Evolutionary conservation across 2,329 filamentous ascomycete genomes (phyloP).

Genomic region (Incumbomyces delicatus): DNA sequence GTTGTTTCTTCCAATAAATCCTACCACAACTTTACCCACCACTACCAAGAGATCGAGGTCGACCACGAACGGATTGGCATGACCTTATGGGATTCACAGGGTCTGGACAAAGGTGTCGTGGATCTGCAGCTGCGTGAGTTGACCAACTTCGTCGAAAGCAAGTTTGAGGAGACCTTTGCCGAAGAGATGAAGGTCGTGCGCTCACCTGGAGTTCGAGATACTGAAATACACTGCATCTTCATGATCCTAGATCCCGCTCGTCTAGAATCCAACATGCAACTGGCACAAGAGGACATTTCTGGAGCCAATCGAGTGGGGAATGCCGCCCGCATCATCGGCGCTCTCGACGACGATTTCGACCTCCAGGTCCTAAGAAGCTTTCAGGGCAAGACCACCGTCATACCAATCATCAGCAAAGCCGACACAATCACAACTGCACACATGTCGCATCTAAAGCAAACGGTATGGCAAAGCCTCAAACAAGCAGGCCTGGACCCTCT

Average conservation of each 20-base stretch:
- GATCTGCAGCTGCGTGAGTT: slow-evolving; percentile 91
- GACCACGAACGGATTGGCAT: slow-evolving; percentile 84
- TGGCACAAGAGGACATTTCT: slow-evolving; percentile 50
- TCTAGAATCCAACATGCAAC: slow-evolving; percentile 67
- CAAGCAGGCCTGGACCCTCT: slow-evolving; percentile 78
- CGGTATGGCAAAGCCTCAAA: slow-evolving; percentile 81
- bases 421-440: slow-evolving; percentile 93
- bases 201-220: slow-evolving; percentile 85
- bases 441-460: slow-evolving; percentile 84
- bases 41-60: slow-evolving; percentile 90
- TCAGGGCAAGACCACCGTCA: slow-evolving; percentile 87
- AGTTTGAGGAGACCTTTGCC: slow-evolving; percentile 94
- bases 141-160: slow-evolving; percentile 85
- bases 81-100: slow-evolving; percentile 93
- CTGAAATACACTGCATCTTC: slow-evolving; percentile 94
- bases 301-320: slow-evolving; percentile 41
- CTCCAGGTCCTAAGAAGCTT: slow-evolving; percentile 80
- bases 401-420: slow-evolving; percentile 91
- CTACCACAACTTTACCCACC: slow-evolving; percentile 64
- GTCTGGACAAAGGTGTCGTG: slow-evolving; percentile 86
- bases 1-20: slow-evolving; percentile 45
- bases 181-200: slow-evolving; percentile 97
- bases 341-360: slow-evolving; percentile 80
- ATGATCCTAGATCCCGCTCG: slow-evolving; percentile 79
- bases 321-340: slow-evolving; percentile 43